Percentiles rank a stretch among this genome's conserved stretches.
These are phyloP conservation scores for Lobulomyces angularis DNA, from an alignment of 192 early-diverging fungal genomes.

Conservation along the genomic window DNA sequence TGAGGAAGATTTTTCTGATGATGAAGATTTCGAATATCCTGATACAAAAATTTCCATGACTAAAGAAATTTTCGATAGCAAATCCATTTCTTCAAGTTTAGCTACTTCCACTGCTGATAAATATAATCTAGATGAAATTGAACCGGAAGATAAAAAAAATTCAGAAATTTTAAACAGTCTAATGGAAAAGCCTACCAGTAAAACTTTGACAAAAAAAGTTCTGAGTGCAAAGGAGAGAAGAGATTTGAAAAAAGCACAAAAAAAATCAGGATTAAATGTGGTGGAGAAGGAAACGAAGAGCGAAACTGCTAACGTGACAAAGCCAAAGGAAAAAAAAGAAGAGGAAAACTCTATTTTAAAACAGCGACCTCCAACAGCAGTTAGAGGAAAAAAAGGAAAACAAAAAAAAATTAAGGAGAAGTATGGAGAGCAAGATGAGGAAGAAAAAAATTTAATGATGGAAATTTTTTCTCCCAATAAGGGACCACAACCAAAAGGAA, in stretches of 20 bases:
- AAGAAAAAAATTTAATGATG: conserved; percentile 73
- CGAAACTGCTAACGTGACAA: conserved; percentile 1
- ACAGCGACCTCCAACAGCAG: conserved; percentile 9
- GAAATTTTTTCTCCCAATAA: conserved; percentile 61
- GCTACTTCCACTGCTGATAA: too few relatives aligned
- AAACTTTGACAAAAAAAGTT: conserved; percentile 1
- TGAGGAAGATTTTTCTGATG: conserved; percentile 1
- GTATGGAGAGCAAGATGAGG: conserved; percentile 91
- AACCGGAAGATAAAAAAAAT: conserved; percentile 15
- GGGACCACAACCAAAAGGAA: conserved; percentile 61
- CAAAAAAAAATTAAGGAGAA: conserved; percentile 84
- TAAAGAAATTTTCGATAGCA: background rate
- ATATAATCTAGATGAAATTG: conserved; percentile 38
- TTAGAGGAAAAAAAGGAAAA: conserved; percentile 82
- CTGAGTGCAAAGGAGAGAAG: conserved; percentile 77
- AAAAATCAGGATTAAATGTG: too few relatives aligned
- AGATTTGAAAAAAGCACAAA: conserved; percentile 64
- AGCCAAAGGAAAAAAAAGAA: conserved; percentile 7
- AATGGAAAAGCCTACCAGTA: background rate
- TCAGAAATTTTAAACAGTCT: conserved; percentile 5
- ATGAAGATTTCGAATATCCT: conserved; percentile 18
- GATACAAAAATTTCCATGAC: conserved; percentile 9
- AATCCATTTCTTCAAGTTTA: too few relatives aligned
- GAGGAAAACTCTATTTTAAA: background rate
- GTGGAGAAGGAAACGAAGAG: conserved; percentile 27